These are phyloP conservation scores for Gaertneriomyces sp. DNA, from an alignment of 192 early-diverging fungal genomes.

Conservation along the genomic window DNA sequence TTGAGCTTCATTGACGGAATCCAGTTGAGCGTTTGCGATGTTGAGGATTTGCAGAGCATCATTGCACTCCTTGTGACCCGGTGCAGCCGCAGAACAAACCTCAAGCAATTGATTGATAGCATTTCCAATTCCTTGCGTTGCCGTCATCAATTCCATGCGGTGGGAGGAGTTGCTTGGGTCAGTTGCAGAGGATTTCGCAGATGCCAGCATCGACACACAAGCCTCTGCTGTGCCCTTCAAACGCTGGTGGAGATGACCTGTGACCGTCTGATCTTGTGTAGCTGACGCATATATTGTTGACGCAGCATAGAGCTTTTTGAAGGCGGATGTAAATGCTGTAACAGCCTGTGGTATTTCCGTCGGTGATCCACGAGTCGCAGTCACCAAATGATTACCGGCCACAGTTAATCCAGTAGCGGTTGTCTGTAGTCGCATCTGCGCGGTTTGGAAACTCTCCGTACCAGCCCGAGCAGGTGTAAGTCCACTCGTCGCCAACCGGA, in stretches of 20 bases:
- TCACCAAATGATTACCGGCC: conserved; percentile 34
- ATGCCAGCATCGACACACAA: conserved; percentile 20
- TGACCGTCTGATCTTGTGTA: conserved; percentile 15
- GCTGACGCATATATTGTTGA: conserved; percentile 21
- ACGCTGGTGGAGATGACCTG: conserved; percentile 7
- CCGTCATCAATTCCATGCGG: conserved; percentile 31
- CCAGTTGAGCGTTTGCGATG: conserved; percentile 21
- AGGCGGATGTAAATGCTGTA: conserved; percentile 24
- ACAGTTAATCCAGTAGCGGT: conserved; percentile 32
- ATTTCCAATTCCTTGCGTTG: conserved; percentile 37
- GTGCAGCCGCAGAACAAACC: conserved; percentile 39
- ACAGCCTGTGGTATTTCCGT: conserved; percentile 38
- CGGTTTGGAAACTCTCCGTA: conserved; percentile 25
- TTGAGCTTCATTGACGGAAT: conserved; percentile 35
- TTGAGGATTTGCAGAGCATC: conserved; percentile 37
- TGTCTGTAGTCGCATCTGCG: conserved; percentile 41
- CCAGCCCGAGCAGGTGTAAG: neutral
- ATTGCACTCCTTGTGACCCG: conserved; percentile 51
- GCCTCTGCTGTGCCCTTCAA: conserved; percentile 11
- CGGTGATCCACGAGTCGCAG: conserved; percentile 30
- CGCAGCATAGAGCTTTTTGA: conserved; percentile 32
- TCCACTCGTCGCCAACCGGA: conserved; percentile 7
- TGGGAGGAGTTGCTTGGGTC: conserved; percentile 33
- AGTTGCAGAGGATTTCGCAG: conserved; percentile 25
- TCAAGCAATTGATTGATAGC: conserved; percentile 37